A percentile compares a stretch with the other conserved stretches of the same genome.
phyloP scores from a whole-genome alignment of 1,139 yeast genomes.

The Hyphopichia pseudoburtonii region DNA sequence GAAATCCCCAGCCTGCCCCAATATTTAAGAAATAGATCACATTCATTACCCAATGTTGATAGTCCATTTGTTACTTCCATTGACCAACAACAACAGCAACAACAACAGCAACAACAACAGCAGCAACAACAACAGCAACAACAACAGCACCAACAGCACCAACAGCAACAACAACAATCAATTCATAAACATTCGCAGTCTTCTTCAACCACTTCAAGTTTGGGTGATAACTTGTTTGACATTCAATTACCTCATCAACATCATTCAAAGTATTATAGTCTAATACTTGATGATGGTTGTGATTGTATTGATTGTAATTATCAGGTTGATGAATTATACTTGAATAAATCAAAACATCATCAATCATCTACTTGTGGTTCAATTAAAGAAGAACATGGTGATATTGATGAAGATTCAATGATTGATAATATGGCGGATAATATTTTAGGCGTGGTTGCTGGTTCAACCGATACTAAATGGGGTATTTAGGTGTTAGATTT shows the following conservation, averaged over 20 bases:
- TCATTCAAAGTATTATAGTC: constrained; percentile 1
- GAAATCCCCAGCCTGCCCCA: background rate
- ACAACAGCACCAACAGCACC: too few relatives aligned
- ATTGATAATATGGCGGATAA: constrained; percentile 19
- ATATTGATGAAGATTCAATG: constrained; percentile 10
- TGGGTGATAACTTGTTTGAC: too few relatives aligned
- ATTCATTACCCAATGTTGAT: background rate
- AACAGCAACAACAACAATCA: too few relatives aligned
- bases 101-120: too few relatives aligned
- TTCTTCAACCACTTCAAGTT: background rate
- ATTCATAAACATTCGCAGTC: too few relatives aligned
- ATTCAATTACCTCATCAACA: background rate
- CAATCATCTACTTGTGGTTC: constrained; percentile 1
- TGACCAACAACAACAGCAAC: too few relatives aligned
- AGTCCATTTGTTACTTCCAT: too few relatives aligned
- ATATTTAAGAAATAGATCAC: background rate
- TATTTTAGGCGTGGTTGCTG: constrained; percentile 16
- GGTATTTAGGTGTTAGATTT: too few relatives aligned
- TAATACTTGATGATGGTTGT: background rate
- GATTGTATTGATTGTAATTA: constrained; percentile 3
- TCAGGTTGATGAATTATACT: background rate
- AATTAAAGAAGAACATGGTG: background rate
- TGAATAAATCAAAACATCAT: background rate
- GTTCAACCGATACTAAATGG: constrained; percentile 16
- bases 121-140: too few relatives aligned